Evolutionary conservation across 306 rosid species (phyloP).

Genomic region (Begonia fuchsioides): DNA sequence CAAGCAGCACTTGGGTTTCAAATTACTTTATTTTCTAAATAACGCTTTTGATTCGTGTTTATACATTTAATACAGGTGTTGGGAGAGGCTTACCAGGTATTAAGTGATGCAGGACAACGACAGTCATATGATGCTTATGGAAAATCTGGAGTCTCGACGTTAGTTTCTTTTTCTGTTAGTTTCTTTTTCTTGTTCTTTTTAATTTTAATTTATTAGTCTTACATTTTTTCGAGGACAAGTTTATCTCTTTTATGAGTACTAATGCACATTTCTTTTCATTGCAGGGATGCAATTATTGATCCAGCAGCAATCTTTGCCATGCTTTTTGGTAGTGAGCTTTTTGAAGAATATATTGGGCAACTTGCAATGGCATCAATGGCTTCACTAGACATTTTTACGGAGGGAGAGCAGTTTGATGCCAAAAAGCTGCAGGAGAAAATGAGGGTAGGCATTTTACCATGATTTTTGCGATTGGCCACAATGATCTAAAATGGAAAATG

Average conservation of each 20-base stretch:
- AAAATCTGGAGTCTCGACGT: constrained; percentile 94
- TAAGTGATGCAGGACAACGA: constrained; percentile 76
- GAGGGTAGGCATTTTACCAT: constrained; percentile 40
- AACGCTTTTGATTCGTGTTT: no score
- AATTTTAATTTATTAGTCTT: constrained; percentile 2
- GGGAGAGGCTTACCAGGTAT: constrained; percentile 97
- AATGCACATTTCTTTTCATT: constrained; percentile 4
- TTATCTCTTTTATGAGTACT: constrained; percentile 12
- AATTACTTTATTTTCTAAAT: no score
- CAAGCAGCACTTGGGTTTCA: no score
- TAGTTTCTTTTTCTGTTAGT: constrained; percentile 40
- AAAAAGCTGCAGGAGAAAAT: constrained; percentile 86
- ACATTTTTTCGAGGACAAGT: constrained; percentile 3
- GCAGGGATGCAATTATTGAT: constrained; percentile 93
- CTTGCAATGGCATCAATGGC: constrained; percentile 99
- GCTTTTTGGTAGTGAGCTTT: constrained; percentile 99
- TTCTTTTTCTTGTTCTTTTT: constrained; percentile 12
- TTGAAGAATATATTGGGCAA: constrained; percentile 94
- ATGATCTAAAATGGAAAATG: no score
- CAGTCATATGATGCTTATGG: constrained; percentile 87
- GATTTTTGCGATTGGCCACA: no score
- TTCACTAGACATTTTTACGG: constrained; percentile 68
- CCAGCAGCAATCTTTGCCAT: constrained; percentile 98
- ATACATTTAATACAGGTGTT: constrained; percentile 41
- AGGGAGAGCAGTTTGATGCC: constrained; percentile 78